A percentile compares a stretch with the other conserved stretches of the same genome.
Evolutionary conservation across 805 yeast genomes (phyloP).

Genomic region (Pichia phayaonensis): DNA sequence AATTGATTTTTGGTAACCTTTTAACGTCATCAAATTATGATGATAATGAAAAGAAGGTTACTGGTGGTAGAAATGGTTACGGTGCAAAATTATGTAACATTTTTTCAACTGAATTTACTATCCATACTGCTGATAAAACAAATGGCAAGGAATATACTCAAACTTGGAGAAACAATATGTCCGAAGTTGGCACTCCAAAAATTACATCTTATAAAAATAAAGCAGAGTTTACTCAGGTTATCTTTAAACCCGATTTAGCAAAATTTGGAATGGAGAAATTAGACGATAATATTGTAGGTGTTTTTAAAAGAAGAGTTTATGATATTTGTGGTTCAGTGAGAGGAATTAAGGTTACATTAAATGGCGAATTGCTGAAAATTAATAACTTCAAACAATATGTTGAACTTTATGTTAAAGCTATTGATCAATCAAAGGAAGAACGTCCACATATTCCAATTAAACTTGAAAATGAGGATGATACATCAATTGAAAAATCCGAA

Average conservation of each 20-base stretch:
- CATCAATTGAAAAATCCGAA: neutral
- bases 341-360: slow-evolving; percentile 70
- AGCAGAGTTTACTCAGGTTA: slow-evolving; percentile 76
- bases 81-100: slow-evolving; percentile 98
- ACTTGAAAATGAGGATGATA: slow-evolving; percentile 5
- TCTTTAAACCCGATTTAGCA: slow-evolving; percentile 79
- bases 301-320: slow-evolving; percentile 86
- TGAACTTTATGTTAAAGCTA: slow-evolving; percentile 78
- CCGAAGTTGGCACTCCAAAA: slow-evolving; percentile 63
- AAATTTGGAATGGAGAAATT: slow-evolving; percentile 80
- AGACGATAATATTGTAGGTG: slow-evolving; percentile 77
- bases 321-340: slow-evolving; percentile 92
- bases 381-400: slow-evolving; percentile 79
- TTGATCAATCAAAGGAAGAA: slow-evolving; percentile 43
- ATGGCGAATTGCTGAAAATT: slow-evolving; percentile 64
- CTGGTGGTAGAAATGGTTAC: slow-evolving; percentile 97
- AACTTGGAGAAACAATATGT: slow-evolving; percentile 85
- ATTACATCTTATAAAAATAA: slow-evolving; percentile 52
- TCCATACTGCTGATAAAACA: slow-evolving; percentile 81
- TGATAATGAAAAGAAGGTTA: slow-evolving; percentile 89
- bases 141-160: slow-evolving; percentile 63
- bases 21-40: slow-evolving; percentile 94
- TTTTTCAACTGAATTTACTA: slow-evolving; percentile 76
- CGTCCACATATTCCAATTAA: slow-evolving; percentile 10
- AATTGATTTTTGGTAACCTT: slow-evolving; percentile 89